Percentiles rank a stretch among this genome's conserved stretches.
These are phyloP conservation scores for Aspergillus novoparasiticus DNA, from an alignment of 2,329 filamentous ascomycete genomes.

Conservation along the genomic window DNA sequence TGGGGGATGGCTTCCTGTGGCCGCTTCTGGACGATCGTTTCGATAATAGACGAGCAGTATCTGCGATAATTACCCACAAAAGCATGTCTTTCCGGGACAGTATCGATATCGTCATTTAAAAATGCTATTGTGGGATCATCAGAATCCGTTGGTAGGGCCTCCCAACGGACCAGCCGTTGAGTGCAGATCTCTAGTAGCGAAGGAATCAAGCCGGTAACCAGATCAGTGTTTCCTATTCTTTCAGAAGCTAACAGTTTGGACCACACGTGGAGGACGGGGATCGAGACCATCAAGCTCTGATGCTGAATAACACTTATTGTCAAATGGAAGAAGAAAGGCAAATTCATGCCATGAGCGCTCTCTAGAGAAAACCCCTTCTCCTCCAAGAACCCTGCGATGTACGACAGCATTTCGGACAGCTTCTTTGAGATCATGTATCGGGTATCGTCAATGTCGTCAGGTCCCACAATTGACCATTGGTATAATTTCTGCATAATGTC, in stretches of 20 bases:
- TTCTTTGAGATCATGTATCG: conserved; percentile 94
- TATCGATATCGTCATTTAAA: conserved; percentile 91
- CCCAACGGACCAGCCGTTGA: conserved; percentile 81
- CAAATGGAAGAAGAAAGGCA: conserved; percentile 76
- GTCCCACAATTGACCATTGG: conserved; percentile 76
- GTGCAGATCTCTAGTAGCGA: conserved; percentile 81
- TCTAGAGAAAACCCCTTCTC: conserved; percentile 71
- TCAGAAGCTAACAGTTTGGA: conserved; percentile 76
- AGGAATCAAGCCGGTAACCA: conserved; percentile 68
- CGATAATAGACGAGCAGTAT: conserved; percentile 85
- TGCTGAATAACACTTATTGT: conserved; percentile 78
- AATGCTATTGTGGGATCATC: conserved; percentile 79
- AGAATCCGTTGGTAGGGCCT: conserved; percentile 79
- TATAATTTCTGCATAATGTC: conserved; percentile 73
- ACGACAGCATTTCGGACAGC: conserved; percentile 89
- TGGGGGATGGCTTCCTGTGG: conserved; percentile 84
- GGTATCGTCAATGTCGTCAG: conserved; percentile 83
- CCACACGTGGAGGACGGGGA: conserved; percentile 89
- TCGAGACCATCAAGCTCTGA: conserved; percentile 88
- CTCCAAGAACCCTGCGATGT: conserved; percentile 80
- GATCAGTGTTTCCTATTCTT: conserved; percentile 60
- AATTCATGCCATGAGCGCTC: conserved; percentile 58
- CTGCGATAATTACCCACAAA: conserved; percentile 95
- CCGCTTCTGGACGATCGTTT: conserved; percentile 79
- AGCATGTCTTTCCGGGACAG: conserved; percentile 86